Evolutionary conservation across 164 flowering plant genomes (phyloP), one percentile per base, ranked within the genome.

Genomic region (Aristolochia fimbriata): DNA sequence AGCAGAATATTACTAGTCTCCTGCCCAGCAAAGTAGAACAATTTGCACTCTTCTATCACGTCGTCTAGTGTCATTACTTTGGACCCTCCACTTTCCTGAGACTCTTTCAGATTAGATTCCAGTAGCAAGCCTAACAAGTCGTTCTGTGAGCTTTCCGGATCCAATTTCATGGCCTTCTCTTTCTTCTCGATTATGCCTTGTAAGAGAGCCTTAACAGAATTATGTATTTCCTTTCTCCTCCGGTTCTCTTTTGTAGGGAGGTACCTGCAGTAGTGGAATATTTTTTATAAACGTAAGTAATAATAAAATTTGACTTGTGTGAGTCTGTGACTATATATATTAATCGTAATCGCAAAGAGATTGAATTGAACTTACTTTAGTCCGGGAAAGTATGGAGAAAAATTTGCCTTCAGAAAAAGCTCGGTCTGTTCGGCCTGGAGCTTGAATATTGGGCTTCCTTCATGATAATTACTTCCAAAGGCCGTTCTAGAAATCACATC

Each of bases 181-280:
- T 56, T 64, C 56, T 51, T 64, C 33, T 64, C 41, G 37, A 64
- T 58, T 22, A 57, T 49, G 15, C 31, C 17, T 15, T 12, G 15
- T 6, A 64, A 5, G 2, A 48, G 13, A 22, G 57, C 46, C 9
- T 20, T 0, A 76, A 53, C 59, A 67, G 58, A 20, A 47, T 62
- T 10, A 41, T 20, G 12, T 27, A 72, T 62, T 45, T 60, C 54
- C 62, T 46, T 66, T 62, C 66, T 73, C 55, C 74, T 70, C 8
- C 19, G 54, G 63, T 73, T 76, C 13, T 13, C 51, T 30, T 57
- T 59, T 58, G 70, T 69, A 2, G 76, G 76, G 19, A 73, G 16
- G 55, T 62, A 69, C 62, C 76, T 72, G 63, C n/a, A 15, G n/a
- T n/a, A 21, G 9, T 17, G n/a, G n/a, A n/a, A n/a, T n/a, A n/a